Evolutionary conservation across 2,329 filamentous ascomycete genomes (phyloP).

Genomic region (Colletotrichum spaethianum): DNA sequence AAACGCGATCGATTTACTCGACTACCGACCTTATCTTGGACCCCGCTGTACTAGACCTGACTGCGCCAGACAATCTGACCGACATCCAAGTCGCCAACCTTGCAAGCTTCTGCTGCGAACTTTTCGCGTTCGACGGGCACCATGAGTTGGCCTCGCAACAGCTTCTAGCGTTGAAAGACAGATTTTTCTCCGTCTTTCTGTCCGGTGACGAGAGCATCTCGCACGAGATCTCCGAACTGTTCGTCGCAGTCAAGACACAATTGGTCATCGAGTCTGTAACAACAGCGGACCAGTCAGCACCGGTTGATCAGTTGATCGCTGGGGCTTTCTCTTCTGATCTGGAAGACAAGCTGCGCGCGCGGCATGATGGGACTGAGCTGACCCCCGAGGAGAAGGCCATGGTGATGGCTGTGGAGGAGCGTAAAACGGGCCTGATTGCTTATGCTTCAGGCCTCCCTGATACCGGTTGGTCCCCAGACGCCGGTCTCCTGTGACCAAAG

Average conservation of each 20-base stretch:
- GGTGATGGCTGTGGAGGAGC: conserved; percentile 50
- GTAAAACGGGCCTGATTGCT: conserved; percentile 51
- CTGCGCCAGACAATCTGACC: conserved; percentile 51
- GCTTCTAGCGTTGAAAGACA: conserved; percentile 61
- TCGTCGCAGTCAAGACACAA: conserved; percentile 64
- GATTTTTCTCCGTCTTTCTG: conserved; percentile 59
- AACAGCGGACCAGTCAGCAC: conserved; percentile 62
- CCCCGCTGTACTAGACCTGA: conserved; percentile 48
- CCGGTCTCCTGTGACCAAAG: conserved; percentile 51
- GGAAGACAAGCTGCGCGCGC: conserved; percentile 59
- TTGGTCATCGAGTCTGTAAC: conserved; percentile 66
- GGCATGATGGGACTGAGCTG: conserved; percentile 50
- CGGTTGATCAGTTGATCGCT: conserved; percentile 65
- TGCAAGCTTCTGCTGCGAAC: conserved; percentile 58
- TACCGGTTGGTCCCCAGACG: conserved; percentile 40
- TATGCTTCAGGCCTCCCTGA: conserved; percentile 33
- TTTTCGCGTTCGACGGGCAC: conserved; percentile 57
- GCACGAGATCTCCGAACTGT: conserved; percentile 58
- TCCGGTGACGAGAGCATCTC: conserved; percentile 56
- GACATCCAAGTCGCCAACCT: conserved; percentile 64
- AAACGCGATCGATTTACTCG: conserved; percentile 52
- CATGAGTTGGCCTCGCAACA: conserved; percentile 51
- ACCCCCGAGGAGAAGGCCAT: conserved; percentile 54
- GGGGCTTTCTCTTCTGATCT: conserved; percentile 71
- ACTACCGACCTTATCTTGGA: conserved; percentile 51